These are phyloP conservation scores for Letharia columbiana DNA, from an alignment of 495 filamentous ascomycete species.

Conservation along the genomic window DNA sequence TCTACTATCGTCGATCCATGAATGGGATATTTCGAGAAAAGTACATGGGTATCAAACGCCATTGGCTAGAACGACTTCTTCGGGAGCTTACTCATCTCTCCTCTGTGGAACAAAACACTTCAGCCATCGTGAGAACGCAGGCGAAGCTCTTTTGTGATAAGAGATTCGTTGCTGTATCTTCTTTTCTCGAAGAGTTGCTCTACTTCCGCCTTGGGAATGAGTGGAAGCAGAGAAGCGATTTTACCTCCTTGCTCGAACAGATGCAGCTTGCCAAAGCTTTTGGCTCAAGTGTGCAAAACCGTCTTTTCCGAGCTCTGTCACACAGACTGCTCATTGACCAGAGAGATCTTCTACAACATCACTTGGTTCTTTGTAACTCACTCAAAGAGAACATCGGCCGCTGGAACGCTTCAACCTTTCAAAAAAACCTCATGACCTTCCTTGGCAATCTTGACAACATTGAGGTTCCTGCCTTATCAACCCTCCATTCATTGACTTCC, in stretches of 20 bases:
- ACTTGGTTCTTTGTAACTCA: neutral
- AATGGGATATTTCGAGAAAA: constrained; percentile 5
- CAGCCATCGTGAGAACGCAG: constrained; percentile 8
- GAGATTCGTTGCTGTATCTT: constrained; percentile 9
- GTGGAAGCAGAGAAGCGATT: constrained; percentile 10
- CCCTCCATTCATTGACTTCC: neutral
- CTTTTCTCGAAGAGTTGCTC: constrained; percentile 24
- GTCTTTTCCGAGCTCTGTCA: neutral
- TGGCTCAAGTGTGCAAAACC: neutral
- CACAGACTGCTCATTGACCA: neutral
- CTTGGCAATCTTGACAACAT: neutral
- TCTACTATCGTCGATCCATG: constrained; percentile 21
- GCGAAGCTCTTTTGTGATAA: neutral
- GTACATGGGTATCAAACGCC: constrained; percentile 14
- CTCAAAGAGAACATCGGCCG: neutral
- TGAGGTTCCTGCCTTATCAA: neutral
- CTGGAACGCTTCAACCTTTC: neutral
- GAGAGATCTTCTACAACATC: neutral
- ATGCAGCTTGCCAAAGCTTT: constrained; percentile 14
- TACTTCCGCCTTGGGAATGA: constrained; percentile 23
- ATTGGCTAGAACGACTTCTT: constrained; percentile 23
- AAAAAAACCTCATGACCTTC: neutral
- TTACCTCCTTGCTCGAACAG: constrained; percentile 16
- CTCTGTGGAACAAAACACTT: constrained; percentile 20
- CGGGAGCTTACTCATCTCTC: constrained; percentile 22